Evolutionary conservation across 75 land plant genomes (phyloP), one percentile per base, ranked within the genome.

Genomic region (Sequoia sempervirens): DNA sequence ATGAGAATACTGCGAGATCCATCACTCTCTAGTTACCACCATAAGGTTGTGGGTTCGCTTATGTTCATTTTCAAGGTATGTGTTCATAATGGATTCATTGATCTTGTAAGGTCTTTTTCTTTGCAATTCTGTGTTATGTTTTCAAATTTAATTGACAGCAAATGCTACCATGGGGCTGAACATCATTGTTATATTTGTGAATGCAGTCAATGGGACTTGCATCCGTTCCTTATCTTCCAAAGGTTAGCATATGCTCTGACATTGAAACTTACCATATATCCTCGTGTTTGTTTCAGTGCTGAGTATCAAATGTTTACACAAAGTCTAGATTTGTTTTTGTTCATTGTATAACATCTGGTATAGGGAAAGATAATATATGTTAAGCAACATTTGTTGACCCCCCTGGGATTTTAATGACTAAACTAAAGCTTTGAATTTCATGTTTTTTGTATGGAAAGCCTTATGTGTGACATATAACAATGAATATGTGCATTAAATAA

Each of bases 11-110:
- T 98, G 82, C 88, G 97, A 79, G 99, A 98, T 85, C 92, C 99
- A 70, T 93, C 97, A 28, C 93, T 93, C 83, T 92, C 97, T 73
- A 98, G 98, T 85, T 91, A 96, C 85, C 99, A 98, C 86, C 94
- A 90, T 79, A 96, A 93, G 84, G 99, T 98, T 85, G 99, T 98
- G 56, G 92, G 90, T 76, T 98, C 99, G 30, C 92, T 98, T 70
- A 92, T 96, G 92, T 98, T 95, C 78, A 96, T 98, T 84, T 98
- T 96, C 76, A 93, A 94, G 98, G 99, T 98, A 90, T n/a, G 28
- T 1, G 36, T 43, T 0, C 75, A n/a, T 0, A 5, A 66, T 17
- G 8, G 80, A 13, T 58, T 69, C 1, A 15, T 83, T 18, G 4
- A 81, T 17, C 47, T 26, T 18, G 2, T 10, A 73, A 30, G 36